Evolutionary conservation across 2,329 filamentous ascomycete genomes (phyloP).

Genomic region (Sclerotinia trifoliorum): DNA sequence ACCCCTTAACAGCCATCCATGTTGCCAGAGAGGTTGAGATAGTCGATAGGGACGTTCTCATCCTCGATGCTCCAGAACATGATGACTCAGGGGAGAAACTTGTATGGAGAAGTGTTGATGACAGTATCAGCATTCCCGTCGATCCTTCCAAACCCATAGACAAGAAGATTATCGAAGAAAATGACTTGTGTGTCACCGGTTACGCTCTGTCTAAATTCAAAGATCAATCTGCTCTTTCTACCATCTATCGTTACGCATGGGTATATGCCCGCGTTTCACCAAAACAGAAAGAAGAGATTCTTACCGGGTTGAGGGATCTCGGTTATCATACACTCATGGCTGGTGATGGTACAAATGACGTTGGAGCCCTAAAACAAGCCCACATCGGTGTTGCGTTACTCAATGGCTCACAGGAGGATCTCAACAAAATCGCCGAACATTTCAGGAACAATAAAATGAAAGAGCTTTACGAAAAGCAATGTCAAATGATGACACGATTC

Average conservation of each 20-base stretch:
- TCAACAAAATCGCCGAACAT: slow-evolving; percentile 89
- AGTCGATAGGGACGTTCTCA: slow-evolving; percentile 90
- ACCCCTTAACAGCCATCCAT: slow-evolving; percentile 92
- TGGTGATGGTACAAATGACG: slow-evolving; percentile 96
- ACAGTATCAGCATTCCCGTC: slow-evolving; percentile 81
- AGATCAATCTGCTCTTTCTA: slow-evolving; percentile 70
- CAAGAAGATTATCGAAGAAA: slow-evolving; percentile 72
- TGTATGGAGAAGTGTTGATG: slow-evolving; percentile 93
- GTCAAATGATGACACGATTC: slow-evolving; percentile 87
- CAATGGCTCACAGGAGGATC: slow-evolving; percentile 89
- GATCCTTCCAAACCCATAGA: slow-evolving; percentile 81
- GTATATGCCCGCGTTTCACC: slow-evolving; percentile 97
- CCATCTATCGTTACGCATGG: slow-evolving; percentile 86
- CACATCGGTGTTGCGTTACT: slow-evolving; percentile 95
- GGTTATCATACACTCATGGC: slow-evolving; percentile 99
- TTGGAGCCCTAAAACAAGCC: slow-evolving; percentile 95
- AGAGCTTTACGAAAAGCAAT: slow-evolving; percentile 96
- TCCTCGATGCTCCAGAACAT: slow-evolving; percentile 91
- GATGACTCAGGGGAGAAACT: slow-evolving; percentile 77
- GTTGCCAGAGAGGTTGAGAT: slow-evolving; percentile 96
- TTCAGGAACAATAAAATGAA: slow-evolving; percentile 96
- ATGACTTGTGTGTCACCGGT: slow-evolving; percentile 94
- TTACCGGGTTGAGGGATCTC: slow-evolving; percentile 93
- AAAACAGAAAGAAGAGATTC: slow-evolving; percentile 97
- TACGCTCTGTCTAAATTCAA: slow-evolving; percentile 90